Base-by-base conservation (phyloP, 192 early-diverging fungal genomes). In the Dimargaris cristalligena region DNA sequence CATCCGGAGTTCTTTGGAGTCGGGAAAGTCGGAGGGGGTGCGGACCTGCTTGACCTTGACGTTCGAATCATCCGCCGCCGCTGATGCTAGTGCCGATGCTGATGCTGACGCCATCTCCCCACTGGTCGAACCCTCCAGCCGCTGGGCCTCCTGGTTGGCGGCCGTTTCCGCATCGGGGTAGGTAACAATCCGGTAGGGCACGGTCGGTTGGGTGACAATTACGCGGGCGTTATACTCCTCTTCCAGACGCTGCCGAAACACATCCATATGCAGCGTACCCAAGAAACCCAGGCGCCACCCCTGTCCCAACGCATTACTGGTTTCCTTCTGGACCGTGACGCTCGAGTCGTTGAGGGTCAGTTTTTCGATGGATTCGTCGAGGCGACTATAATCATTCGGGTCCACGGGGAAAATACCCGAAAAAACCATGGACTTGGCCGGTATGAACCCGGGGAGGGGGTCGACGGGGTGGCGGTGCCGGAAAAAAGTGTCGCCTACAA, bases 251-350 rank as follows among this genome's bases (percentile, higher is more conserved):
- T 98, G 91, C 20, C 88, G 71, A 63, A 98, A 98, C 30, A 98
- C 94, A 68, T 98, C 94, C 94, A 96, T 94, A 61, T 98, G 94
- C 34, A 98, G 63, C 0, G 91, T 96, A 22, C 94, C 94, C 54
- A 98, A 64, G 58, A 98, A 98, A 11, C 94, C 94, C 23, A 98
- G 70, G 1, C 94, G 79, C 81, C 91, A 98, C 3, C 94, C 94
- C 69, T 98, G 94, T 2, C 94, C 94, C 28, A 98, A 62, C 25
- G 92, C 89, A 22, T 67, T 77, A 63, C 86, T 80, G 6, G 87
- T 89, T 60, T 89, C 88, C 60, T 88, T 87, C 59, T 87, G 80
- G 1, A 98, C 85, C 50, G 77, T 73, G 6, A 98, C 94, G 54
- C 86, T 89, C 9, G 91, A 81, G 74, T 98, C 94, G 65, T 93